Evolutionary conservation across 352 stramenopile species (phyloP).

Genomic region (Globisporangium alternatum): DNA sequence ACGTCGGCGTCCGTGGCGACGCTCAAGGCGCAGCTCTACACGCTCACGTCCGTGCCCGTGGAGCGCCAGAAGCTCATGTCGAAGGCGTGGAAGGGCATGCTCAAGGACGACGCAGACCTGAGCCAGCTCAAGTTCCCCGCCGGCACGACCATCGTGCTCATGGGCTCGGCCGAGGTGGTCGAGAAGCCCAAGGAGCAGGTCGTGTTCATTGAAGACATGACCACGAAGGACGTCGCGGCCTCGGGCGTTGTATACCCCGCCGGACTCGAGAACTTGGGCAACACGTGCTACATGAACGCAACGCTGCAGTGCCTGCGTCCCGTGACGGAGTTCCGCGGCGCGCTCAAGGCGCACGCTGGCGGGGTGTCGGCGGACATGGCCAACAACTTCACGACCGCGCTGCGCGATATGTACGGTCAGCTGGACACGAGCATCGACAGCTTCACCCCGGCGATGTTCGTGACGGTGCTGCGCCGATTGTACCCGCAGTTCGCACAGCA

Average conservation of each 20-base stretch:
- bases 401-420: constrained; percentile 81
- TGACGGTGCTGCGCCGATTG: constrained; percentile 85
- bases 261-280: constrained; percentile 92
- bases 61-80: constrained; percentile 89
- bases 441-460: constrained; percentile 77
- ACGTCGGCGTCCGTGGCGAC: constrained; percentile 57
- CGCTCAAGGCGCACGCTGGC: constrained; percentile 57
- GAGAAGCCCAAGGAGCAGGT: constrained; percentile 75
- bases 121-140: constrained; percentile 53
- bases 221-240: constrained; percentile 73
- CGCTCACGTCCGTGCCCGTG: constrained; percentile 77
- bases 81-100: constrained; percentile 89
- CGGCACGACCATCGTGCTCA: constrained; percentile 86
- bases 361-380: constrained; percentile 57
- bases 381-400: constrained; percentile 72
- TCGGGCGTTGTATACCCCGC: constrained; percentile 87
- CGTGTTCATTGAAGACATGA: constrained; percentile 88
- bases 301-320: constrained; percentile 92
- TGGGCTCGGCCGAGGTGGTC: constrained; percentile 93
- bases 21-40: constrained; percentile 82
- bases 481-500: constrained; percentile 98
- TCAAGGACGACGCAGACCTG: constrained; percentile 82
- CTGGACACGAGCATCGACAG: constrained; percentile 69
- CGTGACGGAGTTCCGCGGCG: constrained; percentile 87
- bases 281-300: constrained; percentile 93